These are phyloP conservation scores for Trametes gibbosa DNA, from an alignment of 768 basidiomycete species.

Conservation along the genomic window DNA sequence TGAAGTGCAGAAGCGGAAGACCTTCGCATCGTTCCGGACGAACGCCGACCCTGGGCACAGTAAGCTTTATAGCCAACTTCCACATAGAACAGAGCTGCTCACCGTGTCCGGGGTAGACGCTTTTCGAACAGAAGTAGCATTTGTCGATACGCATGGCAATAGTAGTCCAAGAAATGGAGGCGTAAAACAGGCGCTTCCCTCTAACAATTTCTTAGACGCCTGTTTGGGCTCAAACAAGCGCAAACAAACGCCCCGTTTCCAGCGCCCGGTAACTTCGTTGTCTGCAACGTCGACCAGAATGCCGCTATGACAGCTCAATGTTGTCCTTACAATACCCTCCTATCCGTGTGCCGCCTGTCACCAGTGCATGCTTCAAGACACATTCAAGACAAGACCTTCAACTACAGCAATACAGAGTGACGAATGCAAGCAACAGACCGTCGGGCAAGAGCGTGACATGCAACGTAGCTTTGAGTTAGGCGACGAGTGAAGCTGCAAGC, in stretches of 20 bases:
- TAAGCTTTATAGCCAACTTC: not conserved
- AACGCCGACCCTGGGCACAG: slow-evolving; percentile 74
- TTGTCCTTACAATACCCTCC: not conserved
- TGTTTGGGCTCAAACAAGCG: slow-evolving; percentile 2
- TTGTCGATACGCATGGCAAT: slow-evolving; percentile 87
- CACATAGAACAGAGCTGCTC: slow-evolving; percentile 17
- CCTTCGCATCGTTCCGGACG: slow-evolving; percentile 97
- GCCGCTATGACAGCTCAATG: not conserved
- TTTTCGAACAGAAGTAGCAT: slow-evolving; percentile 98
- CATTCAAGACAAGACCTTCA: not conserved
- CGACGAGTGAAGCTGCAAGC: not conserved
- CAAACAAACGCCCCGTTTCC: slow-evolving; percentile 2
- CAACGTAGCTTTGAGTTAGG: too few species aligned
- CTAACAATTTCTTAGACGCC: slow-evolving; percentile 13
- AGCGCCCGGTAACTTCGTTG: not conserved
- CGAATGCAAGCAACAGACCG: not conserved
- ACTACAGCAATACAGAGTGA: not conserved
- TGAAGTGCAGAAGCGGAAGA: slow-evolving; percentile 96
- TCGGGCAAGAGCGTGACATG: not conserved
- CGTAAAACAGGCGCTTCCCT: not conserved
- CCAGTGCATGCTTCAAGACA: not conserved
- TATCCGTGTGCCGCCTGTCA: not conserved
- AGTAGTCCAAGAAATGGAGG: slow-evolving; percentile 4
- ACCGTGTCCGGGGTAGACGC: slow-evolving; percentile 97
- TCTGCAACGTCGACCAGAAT: not conserved